phyloP scores from a whole-genome alignment of 257 asterid genomes.

The Solanum okadae region DNA sequence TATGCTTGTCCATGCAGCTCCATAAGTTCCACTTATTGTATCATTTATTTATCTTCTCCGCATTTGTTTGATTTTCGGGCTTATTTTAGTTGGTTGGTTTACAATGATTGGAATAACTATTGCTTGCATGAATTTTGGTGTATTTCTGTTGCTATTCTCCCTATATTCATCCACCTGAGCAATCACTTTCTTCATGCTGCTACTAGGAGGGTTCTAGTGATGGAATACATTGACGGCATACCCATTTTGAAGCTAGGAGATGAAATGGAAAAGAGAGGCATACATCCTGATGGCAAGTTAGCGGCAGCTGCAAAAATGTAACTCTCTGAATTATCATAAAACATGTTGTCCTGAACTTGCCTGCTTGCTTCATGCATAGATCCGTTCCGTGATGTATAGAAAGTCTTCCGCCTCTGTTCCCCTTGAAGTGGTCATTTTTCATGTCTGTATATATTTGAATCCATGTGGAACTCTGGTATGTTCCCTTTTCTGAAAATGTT shows the following conservation, averaged over 20 bases:
- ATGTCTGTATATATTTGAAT: background rate
- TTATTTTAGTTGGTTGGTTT: background rate
- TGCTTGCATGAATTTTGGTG: background rate
- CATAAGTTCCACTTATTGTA: background rate
- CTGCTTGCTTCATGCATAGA: conserved; percentile 1
- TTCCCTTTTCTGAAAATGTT: background rate
- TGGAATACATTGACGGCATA: conserved; percentile 90
- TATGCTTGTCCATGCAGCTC: background rate
- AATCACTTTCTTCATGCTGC: conserved; percentile 7
- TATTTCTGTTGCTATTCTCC: background rate
- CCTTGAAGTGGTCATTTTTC: background rate
- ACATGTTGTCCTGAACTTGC: conserved; percentile 22
- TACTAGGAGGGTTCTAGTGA: conserved; percentile 77
- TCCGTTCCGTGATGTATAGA: background rate
- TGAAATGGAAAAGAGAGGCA: conserved; percentile 92
- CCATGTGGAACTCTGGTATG: background rate
- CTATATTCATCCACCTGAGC: background rate
- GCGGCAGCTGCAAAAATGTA: conserved; percentile 96
- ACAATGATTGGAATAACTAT: background rate
- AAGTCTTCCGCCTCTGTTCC: background rate
- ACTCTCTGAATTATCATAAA: conserved; percentile 37
- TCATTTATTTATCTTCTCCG: background rate
- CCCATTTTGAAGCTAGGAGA: conserved; percentile 92
- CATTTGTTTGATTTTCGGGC: background rate
- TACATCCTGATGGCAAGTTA: conserved; percentile 77